phyloP scores from a whole-genome alignment of 805 yeast species.

The Kodamaea laetipori region DNA sequence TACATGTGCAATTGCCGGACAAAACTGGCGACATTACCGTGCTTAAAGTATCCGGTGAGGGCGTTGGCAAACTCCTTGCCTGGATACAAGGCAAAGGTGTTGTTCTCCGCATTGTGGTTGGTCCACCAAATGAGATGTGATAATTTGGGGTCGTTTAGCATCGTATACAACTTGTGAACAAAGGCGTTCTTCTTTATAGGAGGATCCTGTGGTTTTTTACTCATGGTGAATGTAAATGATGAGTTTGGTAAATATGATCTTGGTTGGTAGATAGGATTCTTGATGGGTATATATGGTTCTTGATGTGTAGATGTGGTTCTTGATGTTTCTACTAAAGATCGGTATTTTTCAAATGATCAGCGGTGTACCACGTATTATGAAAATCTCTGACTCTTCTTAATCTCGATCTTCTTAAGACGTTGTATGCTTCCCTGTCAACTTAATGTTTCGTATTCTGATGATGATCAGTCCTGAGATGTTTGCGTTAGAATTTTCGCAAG shows the following conservation, averaged over 20 bases:
- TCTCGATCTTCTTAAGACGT: not conserved
- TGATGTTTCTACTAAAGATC: not conserved
- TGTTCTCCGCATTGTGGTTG: conserved; percentile 43
- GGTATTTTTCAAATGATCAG: too few species aligned
- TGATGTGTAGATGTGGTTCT: not conserved
- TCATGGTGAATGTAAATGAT: conserved; percentile 23
- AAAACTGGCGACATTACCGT: conserved; percentile 90
- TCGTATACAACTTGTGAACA: conserved; percentile 49
- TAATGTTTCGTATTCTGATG: too few species aligned
- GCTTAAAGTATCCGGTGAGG: conserved; percentile 80
- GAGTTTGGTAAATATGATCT: not conserved
- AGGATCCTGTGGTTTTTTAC: conserved; percentile 22
- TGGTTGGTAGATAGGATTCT: too few species aligned
- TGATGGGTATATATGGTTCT: too few species aligned
- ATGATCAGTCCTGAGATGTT: too few species aligned
- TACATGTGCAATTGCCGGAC: conserved; percentile 96
- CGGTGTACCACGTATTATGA: too few species aligned
- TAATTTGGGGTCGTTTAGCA: conserved; percentile 39
- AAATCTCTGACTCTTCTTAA: not conserved
- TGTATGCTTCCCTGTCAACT: too few species aligned
- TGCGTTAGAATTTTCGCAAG: too few species aligned
- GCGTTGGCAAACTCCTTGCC: conserved; percentile 62
- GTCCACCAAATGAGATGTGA: conserved; percentile 47
- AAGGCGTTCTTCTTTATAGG: conserved; percentile 56
- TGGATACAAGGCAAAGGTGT: conserved; percentile 66